A percentile compares a stretch with the other conserved stretches of the same genome.
phyloP scores from a whole-genome alignment of 1,284 basidiomycete genomes.

The Trametes pubescens region DNA sequence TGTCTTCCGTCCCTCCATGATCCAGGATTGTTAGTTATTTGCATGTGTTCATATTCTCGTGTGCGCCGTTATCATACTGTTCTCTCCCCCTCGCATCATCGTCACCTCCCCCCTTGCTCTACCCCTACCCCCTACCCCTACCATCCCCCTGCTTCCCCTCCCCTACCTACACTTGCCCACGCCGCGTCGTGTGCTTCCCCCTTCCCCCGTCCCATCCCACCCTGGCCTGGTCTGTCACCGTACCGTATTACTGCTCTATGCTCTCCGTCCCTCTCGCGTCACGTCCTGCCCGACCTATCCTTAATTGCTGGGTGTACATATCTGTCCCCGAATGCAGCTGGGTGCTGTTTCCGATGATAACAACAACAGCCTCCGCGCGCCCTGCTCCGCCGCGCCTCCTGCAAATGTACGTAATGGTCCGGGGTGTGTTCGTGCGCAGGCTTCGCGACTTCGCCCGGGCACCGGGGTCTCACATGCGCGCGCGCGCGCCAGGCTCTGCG shows the following conservation, averaged over 20 bases:
- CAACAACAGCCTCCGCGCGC: neutral
- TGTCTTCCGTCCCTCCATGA: slow-evolving; percentile 48
- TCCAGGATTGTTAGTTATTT: slow-evolving; percentile 66
- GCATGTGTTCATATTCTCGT: slow-evolving; percentile 28
- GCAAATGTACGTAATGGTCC: slow-evolving; percentile 28
- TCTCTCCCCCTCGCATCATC: slow-evolving; percentile 14
- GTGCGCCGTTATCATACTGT: slow-evolving; percentile 21
- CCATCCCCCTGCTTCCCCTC: slow-evolving; percentile 1
- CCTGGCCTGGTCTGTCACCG: slow-evolving; percentile 25
- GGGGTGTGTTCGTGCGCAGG: neutral
- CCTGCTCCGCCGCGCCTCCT: neutral
- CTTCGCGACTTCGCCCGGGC: slow-evolving; percentile 6
- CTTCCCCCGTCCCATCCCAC: slow-evolving; percentile 7
- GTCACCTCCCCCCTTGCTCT: slow-evolving; percentile 19
- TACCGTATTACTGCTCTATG: slow-evolving; percentile 33
- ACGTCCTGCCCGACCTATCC: slow-evolving; percentile 4
- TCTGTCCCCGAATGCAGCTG: slow-evolving; percentile 28
- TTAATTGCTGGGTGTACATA: slow-evolving; percentile 34
- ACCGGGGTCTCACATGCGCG: slow-evolving; percentile 17
- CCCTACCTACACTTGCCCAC: neutral
- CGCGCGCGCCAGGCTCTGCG: slow-evolving; percentile 19
- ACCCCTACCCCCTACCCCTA: slow-evolving; percentile 6
- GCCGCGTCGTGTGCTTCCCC: neutral
- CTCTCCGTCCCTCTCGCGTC: slow-evolving; percentile 19
- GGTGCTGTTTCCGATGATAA: slow-evolving; percentile 32